Percentiles rank a stretch among this genome's conserved stretches.
phyloP scores from a whole-genome alignment of 345 rosid genomes.

The Salix koriyanagi region DNA sequence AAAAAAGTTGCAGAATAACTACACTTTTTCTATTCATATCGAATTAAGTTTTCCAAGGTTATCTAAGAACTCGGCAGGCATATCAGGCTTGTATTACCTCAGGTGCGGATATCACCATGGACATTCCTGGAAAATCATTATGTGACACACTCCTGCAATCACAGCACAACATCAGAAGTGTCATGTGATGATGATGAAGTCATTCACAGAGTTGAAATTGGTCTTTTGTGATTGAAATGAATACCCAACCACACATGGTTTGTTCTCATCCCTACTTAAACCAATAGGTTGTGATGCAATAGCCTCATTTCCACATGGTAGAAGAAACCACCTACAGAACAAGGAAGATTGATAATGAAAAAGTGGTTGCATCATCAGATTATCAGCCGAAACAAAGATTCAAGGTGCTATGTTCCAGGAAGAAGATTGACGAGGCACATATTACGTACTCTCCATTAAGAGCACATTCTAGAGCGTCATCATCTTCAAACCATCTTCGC shows the following conservation, averaged over 20 bases:
- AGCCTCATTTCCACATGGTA: conserved; percentile 45
- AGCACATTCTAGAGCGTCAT: conserved; percentile 78
- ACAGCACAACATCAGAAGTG: background rate
- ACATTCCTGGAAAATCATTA: conserved; percentile 46
- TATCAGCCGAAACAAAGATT: background rate
- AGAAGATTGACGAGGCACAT: conserved; percentile 7
- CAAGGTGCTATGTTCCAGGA: background rate
- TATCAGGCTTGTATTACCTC: conserved; percentile 38
- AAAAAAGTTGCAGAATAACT: background rate
- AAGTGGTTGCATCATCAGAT: too few species aligned
- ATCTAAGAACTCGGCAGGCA: background rate
- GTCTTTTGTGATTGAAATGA: background rate
- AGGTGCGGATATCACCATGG: conserved; percentile 50
- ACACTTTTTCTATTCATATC: background rate
- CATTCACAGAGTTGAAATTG: background rate
- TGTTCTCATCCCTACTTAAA: conserved; percentile 54
- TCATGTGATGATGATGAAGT: background rate
- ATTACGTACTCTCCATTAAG: conserved; percentile 71
- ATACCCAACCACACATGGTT: conserved; percentile 63
- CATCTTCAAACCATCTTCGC: conserved; percentile 46
- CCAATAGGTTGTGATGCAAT: conserved; percentile 44
- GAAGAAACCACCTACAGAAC: conserved; percentile 63
- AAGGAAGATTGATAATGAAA: background rate
- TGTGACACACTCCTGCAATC: conserved; percentile 55
- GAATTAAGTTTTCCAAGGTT: background rate